A percentile compares a stretch with the other conserved stretches of the same genome.
Conservation (phyloP, 139 green algal genomes). For the Chlamydomonas urium region DNA sequence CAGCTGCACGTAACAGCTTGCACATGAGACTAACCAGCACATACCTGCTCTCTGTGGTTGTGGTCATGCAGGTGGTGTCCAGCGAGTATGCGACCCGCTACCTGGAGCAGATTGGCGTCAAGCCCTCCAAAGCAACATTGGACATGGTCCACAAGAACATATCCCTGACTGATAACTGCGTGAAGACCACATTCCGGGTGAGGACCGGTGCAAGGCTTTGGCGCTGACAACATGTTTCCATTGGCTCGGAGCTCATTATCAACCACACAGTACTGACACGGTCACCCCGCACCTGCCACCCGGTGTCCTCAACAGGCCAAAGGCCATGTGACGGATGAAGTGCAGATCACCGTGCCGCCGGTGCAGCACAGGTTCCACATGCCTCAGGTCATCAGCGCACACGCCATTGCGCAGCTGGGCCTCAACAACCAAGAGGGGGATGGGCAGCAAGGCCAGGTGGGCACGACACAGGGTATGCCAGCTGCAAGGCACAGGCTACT, state of each 20-base stretch:
- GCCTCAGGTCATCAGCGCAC: not conserved
- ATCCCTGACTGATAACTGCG: slow-evolving; percentile 26
- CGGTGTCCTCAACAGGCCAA: no score
- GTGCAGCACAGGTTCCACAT: slow-evolving; percentile 23
- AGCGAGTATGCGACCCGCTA: slow-evolving; percentile 52
- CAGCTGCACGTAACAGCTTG: not conserved
- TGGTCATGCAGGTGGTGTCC: slow-evolving; percentile 30
- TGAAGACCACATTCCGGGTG: slow-evolving; percentile 29
- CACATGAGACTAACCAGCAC: no score
- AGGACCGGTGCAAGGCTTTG: not conserved
- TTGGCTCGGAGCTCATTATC: no score
- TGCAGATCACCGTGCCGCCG: slow-evolving; percentile 28
- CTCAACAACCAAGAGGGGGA: slow-evolving; percentile 10
- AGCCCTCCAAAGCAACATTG: slow-evolving; percentile 29
- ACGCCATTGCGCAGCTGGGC: not conserved
- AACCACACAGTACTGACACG: no score
- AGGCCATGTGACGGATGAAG: slow-evolving; percentile 34
- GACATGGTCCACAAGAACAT: slow-evolving; percentile 40
- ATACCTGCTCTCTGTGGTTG: not conserved
- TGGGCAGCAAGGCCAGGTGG: no score
- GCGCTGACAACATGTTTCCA: no score
- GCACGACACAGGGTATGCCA: no score
- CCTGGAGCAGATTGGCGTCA: slow-evolving; percentile 43
- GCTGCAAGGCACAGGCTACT: no score
- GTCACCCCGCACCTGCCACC: no score